Percentiles rank a stretch among this genome's conserved stretches.
Evolutionary conservation across 2,329 filamentous ascomycete species (phyloP).

Genomic region (Tolypocladium tundrense): DNA sequence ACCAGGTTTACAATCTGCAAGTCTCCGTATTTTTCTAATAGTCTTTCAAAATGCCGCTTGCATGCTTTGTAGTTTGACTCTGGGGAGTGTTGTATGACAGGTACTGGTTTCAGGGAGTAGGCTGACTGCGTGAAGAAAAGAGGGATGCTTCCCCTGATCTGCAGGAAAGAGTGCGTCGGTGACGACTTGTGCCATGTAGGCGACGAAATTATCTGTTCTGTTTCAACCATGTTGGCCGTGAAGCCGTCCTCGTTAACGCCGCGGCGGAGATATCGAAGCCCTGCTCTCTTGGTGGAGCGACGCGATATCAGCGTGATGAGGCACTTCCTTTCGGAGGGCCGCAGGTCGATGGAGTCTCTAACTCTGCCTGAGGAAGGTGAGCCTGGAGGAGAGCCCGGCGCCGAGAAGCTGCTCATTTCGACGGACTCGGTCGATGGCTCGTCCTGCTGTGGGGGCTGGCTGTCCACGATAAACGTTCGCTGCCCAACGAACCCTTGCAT

Average conservation of each 20-base stretch:
- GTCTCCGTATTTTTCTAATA: constrained; percentile 61
- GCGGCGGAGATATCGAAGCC: constrained; percentile 78
- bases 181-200: constrained; percentile 50
- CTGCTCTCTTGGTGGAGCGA: constrained; percentile 74
- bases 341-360: constrained; percentile 27
- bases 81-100: constrained; percentile 69
- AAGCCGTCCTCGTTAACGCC: constrained; percentile 85
- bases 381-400: constrained; percentile 13
- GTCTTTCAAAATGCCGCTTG: constrained; percentile 63
- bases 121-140: constrained; percentile 92
- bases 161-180: constrained; percentile 73
- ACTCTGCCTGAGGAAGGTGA: constrained; percentile 14
- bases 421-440: constrained; percentile 33
- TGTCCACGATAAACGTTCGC: constrained; percentile 64
- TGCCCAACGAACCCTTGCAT: constrained; percentile 96
- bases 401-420: constrained; percentile 30
- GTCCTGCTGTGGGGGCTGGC: constrained; percentile 44
- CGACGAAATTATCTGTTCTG: constrained; percentile 81
- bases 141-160: constrained; percentile 84
- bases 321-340: constrained; percentile 47
- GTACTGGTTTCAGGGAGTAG: constrained; percentile 83
- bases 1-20: constrained; percentile 77
- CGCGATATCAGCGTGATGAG: constrained; percentile 88
- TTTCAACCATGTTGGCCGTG: constrained; percentile 85
- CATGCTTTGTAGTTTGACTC: constrained; percentile 72